A percentile compares a stretch with the other conserved stretches of the same genome.
phyloP scores from a whole-genome alignment of 768 basidiomycete species.

The Ephemerocybe angulata region DNA sequence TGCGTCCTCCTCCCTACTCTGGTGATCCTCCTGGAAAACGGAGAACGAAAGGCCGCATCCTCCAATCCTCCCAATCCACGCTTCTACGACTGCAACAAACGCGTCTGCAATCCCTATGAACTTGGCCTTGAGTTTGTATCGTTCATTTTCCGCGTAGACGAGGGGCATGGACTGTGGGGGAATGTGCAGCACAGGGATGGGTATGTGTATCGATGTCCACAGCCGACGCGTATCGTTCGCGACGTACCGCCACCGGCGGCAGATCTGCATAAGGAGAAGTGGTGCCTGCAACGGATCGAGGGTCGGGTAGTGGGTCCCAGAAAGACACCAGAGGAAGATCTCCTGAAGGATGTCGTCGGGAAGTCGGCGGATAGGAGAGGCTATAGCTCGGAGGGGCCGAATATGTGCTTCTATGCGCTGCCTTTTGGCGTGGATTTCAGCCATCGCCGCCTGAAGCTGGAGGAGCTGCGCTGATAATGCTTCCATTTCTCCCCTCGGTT shows the following conservation, averaged over 20 bases:
- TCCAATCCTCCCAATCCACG: conserved; percentile 12
- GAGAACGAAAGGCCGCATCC: conserved; percentile 13
- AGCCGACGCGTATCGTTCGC: conserved; percentile 13
- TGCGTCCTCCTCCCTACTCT: conserved; percentile 1
- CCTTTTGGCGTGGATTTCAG: background rate
- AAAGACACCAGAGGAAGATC: conserved; percentile 18
- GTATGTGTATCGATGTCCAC: conserved; percentile 18
- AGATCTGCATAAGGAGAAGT: conserved; percentile 15
- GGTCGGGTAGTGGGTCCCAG: conserved; percentile 8
- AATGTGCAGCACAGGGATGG: conserved; percentile 13
- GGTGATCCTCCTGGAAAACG: conserved; percentile 3
- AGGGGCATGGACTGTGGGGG: background rate
- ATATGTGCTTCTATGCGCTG: conserved; percentile 6
- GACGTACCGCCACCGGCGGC: conserved; percentile 16
- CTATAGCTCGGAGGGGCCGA: conserved; percentile 8
- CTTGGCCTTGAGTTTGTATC: background rate
- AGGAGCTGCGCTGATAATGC: background rate
- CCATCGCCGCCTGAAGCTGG: background rate
- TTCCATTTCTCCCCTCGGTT: conserved; percentile 6
- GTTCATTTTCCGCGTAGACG: background rate
- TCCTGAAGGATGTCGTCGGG: conserved; percentile 18
- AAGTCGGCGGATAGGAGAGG: conserved; percentile 14
- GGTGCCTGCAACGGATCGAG: conserved; percentile 13
- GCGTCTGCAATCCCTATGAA: background rate
- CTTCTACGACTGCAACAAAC: conserved; percentile 5